Base-by-base conservation (phyloP, 2,329 filamentous ascomycete genomes). In the Xylariomycetidae sp. region DNA sequence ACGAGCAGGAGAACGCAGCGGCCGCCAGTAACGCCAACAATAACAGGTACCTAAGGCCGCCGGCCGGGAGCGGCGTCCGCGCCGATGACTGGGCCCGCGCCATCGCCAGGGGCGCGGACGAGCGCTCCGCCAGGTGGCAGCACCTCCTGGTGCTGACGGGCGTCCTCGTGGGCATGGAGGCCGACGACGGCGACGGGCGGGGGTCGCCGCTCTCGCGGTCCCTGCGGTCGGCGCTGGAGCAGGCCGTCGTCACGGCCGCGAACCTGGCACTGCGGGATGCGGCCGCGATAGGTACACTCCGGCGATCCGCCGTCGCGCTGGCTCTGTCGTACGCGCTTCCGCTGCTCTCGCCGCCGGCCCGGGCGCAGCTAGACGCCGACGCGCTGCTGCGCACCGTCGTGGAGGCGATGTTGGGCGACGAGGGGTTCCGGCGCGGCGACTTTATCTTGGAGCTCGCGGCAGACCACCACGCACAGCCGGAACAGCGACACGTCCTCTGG, bases 131-230 rank as follows among this genome's bases (percentile, higher is more conserved):
- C 16, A 69, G 86, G 51, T 95, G 88, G 88, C 82, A 88, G 57
- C 88, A 95, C 58, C 61, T 88, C 18, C 67, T 95, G n/a, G 73
- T 89, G 5, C 72, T 95, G 7, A 80, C 81, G 0, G 89, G 88
- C 3, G 66, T 94, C 15, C 61, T 95, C 37, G 73, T 90, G 53
- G 88, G 86, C 7, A 82, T 89, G 52, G 82, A 85, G 45, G 67
- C 72, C 12, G 70, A 76, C 40, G 73, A 80, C 25, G 67, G 72
- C 12, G 70, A 76, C 40, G 73, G 80, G 25, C 64, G 78, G 28
- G 71, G 74, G 38, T 74, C 77, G n/a, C n/a, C n/a, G n/a, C 59
- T 88, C n/a, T 76, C 81, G 5, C 62, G 67, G 19, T 60, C 70
- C 31, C 69, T 90, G 56, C 72, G 81, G 28, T 72, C 66, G 20